phyloP scores from a whole-genome alignment of 768 basidiomycete species.

The Artomyces pyxidatus region DNA sequence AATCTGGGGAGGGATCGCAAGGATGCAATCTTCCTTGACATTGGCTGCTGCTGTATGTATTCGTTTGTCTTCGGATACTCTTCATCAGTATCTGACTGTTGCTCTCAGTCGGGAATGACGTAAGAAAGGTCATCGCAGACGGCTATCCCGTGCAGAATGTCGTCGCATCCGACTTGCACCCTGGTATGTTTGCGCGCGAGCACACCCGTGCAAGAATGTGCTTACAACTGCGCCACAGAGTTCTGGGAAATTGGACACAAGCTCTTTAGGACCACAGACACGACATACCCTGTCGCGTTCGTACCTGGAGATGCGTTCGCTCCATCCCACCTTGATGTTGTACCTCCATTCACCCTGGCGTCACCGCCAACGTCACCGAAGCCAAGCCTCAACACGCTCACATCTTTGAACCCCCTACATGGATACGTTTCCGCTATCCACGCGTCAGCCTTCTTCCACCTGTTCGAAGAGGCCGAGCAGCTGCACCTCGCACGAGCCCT shows the following conservation, averaged over 20 bases:
- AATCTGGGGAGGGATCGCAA: constrained; percentile 28
- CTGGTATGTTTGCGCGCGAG: constrained; percentile 23
- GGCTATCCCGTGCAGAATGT: constrained; percentile 34
- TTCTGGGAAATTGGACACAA: constrained; percentile 59
- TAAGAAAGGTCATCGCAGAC: constrained; percentile 32
- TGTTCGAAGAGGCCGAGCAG: constrained; percentile 37
- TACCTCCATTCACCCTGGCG: constrained; percentile 19
- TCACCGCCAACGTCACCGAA: constrained; percentile 13
- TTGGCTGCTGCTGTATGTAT: constrained; percentile 37
- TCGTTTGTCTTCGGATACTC: background rate
- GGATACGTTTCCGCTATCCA: constrained; percentile 43
- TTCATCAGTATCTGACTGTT: background rate
- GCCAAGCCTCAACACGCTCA: constrained; percentile 26
- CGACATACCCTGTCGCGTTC: constrained; percentile 47
- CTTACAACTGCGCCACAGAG: constrained; percentile 23
- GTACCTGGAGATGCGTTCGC: constrained; percentile 49
- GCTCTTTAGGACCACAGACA: constrained; percentile 44
- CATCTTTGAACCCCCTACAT: constrained; percentile 36
- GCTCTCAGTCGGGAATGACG: constrained; percentile 32
- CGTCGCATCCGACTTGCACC: constrained; percentile 30
- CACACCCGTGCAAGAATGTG: background rate
- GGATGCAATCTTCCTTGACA: constrained; percentile 34
- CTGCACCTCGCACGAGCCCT: constrained; percentile 32
- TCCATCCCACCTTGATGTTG: constrained; percentile 29
- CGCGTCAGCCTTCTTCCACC: constrained; percentile 40